phyloP scores from a whole-genome alignment of 306 rosid genomes.

The Fagus sylvatica region DNA sequence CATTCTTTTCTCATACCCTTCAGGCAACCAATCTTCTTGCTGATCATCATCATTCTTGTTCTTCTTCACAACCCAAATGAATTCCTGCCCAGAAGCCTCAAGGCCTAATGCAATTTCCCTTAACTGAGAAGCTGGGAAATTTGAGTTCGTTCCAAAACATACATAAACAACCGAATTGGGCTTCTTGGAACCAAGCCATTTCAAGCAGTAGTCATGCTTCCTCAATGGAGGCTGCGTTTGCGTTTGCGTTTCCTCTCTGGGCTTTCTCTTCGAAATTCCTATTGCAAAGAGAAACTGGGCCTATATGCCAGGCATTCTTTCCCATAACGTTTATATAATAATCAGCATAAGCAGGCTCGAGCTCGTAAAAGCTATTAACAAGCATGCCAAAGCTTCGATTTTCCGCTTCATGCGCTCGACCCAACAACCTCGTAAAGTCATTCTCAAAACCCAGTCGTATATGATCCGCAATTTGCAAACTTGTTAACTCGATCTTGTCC shows the following conservation, averaged over 20 bases:
- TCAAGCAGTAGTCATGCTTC: constrained; percentile 27
- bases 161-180: constrained; percentile 38
- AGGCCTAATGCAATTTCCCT: constrained; percentile 26
- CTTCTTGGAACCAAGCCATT: constrained; percentile 33
- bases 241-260: constrained; percentile 24
- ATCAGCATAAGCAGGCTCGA: constrained; percentile 37
- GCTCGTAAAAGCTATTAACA: constrained; percentile 46
- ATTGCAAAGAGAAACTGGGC: constrained; percentile 40
- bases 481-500: constrained; percentile 25
- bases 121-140: not conserved
- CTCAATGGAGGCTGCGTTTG: constrained; percentile 23
- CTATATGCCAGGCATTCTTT: constrained; percentile 39
- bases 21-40: constrained; percentile 27
- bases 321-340: constrained; percentile 29
- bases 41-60: not conserved
- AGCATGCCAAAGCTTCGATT: constrained; percentile 35
- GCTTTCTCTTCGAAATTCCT: constrained; percentile 9
- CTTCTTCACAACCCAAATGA: constrained; percentile 38
- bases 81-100: constrained; percentile 31
- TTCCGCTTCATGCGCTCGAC: constrained; percentile 14
- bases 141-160: constrained; percentile 37
- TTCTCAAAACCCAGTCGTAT: constrained; percentile 9
- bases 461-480: constrained; percentile 16
- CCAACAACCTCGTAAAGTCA: constrained; percentile 11
- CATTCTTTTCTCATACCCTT: constrained; percentile 33